Base-by-base conservation (phyloP, 768 basidiomycete genomes). In the Macrolepiota fuliginosa region DNA sequence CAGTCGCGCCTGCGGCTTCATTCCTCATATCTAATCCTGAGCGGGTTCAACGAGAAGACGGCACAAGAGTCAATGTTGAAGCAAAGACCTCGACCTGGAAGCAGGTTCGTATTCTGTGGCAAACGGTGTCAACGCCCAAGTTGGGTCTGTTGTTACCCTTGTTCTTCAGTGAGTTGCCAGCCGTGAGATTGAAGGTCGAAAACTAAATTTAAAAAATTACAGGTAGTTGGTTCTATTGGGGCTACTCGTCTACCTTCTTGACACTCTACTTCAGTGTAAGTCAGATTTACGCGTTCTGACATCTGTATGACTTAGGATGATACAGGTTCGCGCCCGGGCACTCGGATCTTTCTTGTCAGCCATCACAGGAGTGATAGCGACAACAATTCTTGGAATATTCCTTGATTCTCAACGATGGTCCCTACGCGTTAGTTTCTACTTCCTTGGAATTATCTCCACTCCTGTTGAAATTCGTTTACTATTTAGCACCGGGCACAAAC, bases 141-240 rank as follows among this genome's bases (percentile, higher is more conserved):
- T 9, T 45, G n/a, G 42, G 19, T 19, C 42, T 45, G 17, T 19
- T 45, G n/a, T 45, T 45, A 19, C 42, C 42, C 19, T 7, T 45
- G 42, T 45, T 19, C 42, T 45, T 45, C n/a, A 22, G 42, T 45
- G 17, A 22, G 42, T 45, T 45, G 42, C 9, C 2, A 9, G 3
- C 19, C n/a, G 15, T 1, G 7, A 45, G 7, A 19, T 45, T 15
- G n/a, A 22, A n/a, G n/a, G 0, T 45, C 7, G 19, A 19, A 45
- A 7, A 45, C 42, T 45, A 19, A 45, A 45, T n/a, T n/a, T 7
- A 7, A 45, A 6, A 45, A 22, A 45, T 45, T 15, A 45, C 7
- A 10, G 68, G 63, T 35, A 67, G 64, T 46, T 69, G 66, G 63
- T 65, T 69, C 39, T 69, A 66, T 25, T 69, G 65, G 64, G 63